Percentiles rank a stretch among this genome's conserved stretches.
These are phyloP conservation scores for Yamadazyma sp. DNA, from an alignment of 805 yeast species.

Conservation along the genomic window DNA sequence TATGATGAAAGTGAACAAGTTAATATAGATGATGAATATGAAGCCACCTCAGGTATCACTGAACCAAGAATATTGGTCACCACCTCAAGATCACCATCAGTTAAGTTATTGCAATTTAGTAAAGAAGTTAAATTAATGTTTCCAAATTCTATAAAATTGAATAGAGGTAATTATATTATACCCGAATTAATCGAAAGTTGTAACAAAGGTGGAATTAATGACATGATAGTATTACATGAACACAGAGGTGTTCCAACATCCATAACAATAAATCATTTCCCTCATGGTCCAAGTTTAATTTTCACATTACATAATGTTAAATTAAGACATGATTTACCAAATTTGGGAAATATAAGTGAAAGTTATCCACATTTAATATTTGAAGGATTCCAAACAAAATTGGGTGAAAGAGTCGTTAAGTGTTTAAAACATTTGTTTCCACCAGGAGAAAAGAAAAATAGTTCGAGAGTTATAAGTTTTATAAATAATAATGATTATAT, in stretches of 20 bases:
- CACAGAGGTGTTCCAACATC: conserved; percentile 99
- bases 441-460: conserved; percentile 91
- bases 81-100: conserved; percentile 88
- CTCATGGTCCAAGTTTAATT: conserved; percentile 96
- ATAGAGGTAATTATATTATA: conserved; percentile 90
- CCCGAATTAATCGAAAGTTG: conserved; percentile 84
- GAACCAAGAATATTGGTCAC: conserved; percentile 93
- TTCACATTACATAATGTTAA: conserved; percentile 94
- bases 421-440: conserved; percentile 89
- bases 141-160: conserved; percentile 84
- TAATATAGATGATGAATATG: conserved; percentile 87
- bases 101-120: conserved; percentile 83
- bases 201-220: conserved; percentile 76
- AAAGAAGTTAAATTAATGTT: conserved; percentile 88
- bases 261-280: conserved; percentile 87
- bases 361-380: conserved; percentile 92
- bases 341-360: conserved; percentile 85
- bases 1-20: conserved; percentile 77
- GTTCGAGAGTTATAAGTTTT: conserved; percentile 90
- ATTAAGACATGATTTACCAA: conserved; percentile 84
- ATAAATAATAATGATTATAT: conserved; percentile 89
- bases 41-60: conserved; percentile 77
- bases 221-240: conserved; percentile 83
- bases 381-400: conserved; percentile 77
- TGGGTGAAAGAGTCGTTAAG: conserved; percentile 80